Percentiles rank a stretch among this genome's conserved stretches.
These are phyloP conservation scores for Botrytis pseudocinerea DNA, from an alignment of 2,329 filamentous ascomycete genomes.

Conservation along the genomic window DNA sequence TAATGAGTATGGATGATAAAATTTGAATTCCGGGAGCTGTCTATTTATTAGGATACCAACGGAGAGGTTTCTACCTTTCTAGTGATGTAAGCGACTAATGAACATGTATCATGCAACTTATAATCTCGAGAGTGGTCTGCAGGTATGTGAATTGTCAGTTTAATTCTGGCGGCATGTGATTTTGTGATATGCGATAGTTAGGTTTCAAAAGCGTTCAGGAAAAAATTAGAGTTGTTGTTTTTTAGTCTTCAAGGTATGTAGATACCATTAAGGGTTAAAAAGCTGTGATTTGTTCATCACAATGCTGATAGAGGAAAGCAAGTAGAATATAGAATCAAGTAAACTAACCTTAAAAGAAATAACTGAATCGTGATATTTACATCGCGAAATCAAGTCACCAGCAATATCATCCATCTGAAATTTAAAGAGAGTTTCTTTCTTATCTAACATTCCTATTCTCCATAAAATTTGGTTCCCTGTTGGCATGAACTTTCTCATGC, in stretches of 20 bases:
- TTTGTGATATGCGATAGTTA: neutral
- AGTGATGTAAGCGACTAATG: neutral
- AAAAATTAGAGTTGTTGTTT: conserved; percentile 25
- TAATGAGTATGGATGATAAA: neutral
- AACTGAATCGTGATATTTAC: neutral
- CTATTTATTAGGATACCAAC: neutral
- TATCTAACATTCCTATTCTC: conserved; percentile 17
- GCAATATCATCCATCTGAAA: neutral
- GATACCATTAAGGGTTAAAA: conserved; percentile 25
- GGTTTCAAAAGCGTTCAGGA: conserved; percentile 15
- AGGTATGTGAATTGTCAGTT: neutral
- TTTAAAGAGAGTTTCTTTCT: conserved; percentile 16
- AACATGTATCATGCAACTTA: neutral
- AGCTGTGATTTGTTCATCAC: conserved; percentile 25
- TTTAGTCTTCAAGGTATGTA: conserved; percentile 23
- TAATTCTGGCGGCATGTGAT: neutral
- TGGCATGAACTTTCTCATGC: conserved; percentile 16
- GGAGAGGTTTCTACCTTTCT: neutral
- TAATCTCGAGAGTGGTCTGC: neutral
- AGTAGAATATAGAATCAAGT: neutral
- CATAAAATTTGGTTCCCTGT: conserved; percentile 18
- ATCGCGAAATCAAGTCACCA: conserved; percentile 22
- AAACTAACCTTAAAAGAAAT: conserved; percentile 11
- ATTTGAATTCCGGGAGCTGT: neutral
- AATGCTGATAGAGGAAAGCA: neutral